Evolutionary conservation across 345 rosid genomes (phyloP).

Genomic region (Sapria himalayana): DNA sequence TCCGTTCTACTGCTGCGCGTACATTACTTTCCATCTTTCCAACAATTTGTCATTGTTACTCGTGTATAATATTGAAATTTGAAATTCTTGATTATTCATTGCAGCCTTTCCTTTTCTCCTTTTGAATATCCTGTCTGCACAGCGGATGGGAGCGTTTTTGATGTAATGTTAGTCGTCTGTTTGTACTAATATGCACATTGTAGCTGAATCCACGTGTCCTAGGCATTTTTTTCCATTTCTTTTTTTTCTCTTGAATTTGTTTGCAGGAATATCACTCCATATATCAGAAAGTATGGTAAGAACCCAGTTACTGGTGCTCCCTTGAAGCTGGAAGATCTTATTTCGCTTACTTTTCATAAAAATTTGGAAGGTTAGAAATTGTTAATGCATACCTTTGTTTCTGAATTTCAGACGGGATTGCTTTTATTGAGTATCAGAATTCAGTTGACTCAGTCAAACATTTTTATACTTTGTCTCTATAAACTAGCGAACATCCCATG

Average conservation of each 20-base stretch:
- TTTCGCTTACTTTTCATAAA: constrained; percentile 61
- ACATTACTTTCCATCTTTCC: constrained; percentile 5
- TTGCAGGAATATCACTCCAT: constrained; percentile 62
- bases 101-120: constrained; percentile 83
- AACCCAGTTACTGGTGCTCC: constrained; percentile 72
- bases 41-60: background rate
- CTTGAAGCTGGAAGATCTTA: constrained; percentile 54
- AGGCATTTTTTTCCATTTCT: background rate
- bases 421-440: too few species aligned
- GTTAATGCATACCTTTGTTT: background rate
- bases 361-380: constrained; percentile 46
- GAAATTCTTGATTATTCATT: constrained; percentile 4
- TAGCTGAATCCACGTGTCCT: too few species aligned
- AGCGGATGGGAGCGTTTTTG: constrained; percentile 67
- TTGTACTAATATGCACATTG: background rate
- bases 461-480: too few species aligned
- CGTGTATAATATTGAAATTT: background rate
- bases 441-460: too few species aligned
- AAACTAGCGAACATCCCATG: too few species aligned
- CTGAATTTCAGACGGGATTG: too few species aligned
- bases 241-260: background rate
- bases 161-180: constrained; percentile 37
- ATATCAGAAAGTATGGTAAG: constrained; percentile 59
- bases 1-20: constrained; percentile 98
- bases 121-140: constrained; percentile 66